A percentile compares a stretch with the other conserved stretches of the same genome.
Evolutionary conservation across 352 stramenopile genomes (phyloP).

Genomic region (Phytophthora pistaciae): DNA sequence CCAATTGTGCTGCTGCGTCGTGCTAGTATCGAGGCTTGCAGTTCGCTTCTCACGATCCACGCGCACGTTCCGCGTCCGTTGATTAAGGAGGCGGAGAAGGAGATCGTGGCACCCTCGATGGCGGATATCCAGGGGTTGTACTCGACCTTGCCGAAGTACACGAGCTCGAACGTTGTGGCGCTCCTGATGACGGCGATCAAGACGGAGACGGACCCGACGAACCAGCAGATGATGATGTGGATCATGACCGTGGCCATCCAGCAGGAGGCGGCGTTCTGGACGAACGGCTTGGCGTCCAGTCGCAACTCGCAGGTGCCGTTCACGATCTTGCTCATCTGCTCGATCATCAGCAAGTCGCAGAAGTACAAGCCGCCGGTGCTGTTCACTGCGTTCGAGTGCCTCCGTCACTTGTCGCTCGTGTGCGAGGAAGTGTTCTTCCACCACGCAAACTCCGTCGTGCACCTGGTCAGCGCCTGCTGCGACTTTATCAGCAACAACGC

Average conservation of each 20-base stretch:
- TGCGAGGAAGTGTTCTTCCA: constrained; percentile 82
- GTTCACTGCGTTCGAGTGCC: constrained; percentile 88
- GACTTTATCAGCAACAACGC: constrained; percentile 88
- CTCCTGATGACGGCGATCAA: constrained; percentile 88
- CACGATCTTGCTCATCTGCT: constrained; percentile 87
- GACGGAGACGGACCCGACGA: constrained; percentile 82
- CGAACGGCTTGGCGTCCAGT: constrained; percentile 79
- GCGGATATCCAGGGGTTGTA: constrained; percentile 72
- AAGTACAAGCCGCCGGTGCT: constrained; percentile 87
- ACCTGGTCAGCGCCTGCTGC: constrained; percentile 86
- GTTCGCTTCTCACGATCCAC: constrained; percentile 84
- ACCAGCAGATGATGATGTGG: constrained; percentile 92
- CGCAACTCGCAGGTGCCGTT: constrained; percentile 88
- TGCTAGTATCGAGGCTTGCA: constrained; percentile 84
- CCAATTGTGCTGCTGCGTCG: constrained; percentile 77
- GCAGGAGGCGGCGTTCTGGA: constrained; percentile 89
- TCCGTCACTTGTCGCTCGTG: constrained; percentile 84
- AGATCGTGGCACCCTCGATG: constrained; percentile 75
- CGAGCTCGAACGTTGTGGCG: constrained; percentile 86
- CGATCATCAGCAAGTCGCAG: constrained; percentile 81
- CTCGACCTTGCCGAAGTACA: constrained; percentile 86
- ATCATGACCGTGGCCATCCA: constrained; percentile 87
- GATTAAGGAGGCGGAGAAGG: constrained; percentile 84
- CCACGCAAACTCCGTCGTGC: constrained; percentile 79
- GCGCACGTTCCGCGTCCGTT: constrained; percentile 77